Percentiles rank a stretch among this genome's conserved stretches.
These are phyloP conservation scores for Aciculosporium take DNA, from an alignment of 2,329 filamentous ascomycete species.

Conservation along the genomic window DNA sequence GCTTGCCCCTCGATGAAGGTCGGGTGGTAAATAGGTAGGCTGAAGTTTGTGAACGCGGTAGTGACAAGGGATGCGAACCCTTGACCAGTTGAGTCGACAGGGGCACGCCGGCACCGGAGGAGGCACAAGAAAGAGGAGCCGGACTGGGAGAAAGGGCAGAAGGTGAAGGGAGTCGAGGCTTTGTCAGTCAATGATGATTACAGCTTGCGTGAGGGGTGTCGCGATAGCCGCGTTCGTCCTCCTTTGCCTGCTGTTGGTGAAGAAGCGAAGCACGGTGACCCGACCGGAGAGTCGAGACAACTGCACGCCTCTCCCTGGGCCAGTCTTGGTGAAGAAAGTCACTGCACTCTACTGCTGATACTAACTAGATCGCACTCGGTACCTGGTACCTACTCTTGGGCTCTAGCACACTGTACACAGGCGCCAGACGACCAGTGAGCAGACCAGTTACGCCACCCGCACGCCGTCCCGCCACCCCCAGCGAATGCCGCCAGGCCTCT, in stretches of 20 bases:
- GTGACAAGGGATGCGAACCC: conserved; percentile 1
- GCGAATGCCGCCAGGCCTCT: too few species aligned
- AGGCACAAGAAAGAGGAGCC: not conserved
- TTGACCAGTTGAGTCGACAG: not conserved
- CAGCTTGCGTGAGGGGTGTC: not conserved
- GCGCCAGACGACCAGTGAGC: too few species aligned
- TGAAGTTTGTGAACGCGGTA: not conserved
- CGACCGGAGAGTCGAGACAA: too few species aligned
- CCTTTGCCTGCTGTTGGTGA: not conserved
- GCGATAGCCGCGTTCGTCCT: not conserved
- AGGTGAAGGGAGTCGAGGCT: not conserved
- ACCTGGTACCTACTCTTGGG: too few species aligned
- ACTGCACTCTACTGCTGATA: too few species aligned
- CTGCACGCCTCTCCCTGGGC: too few species aligned
- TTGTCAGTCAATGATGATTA: not conserved
- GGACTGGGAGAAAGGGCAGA: not conserved
- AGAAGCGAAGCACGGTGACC: too few species aligned
- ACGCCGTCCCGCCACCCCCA: too few species aligned
- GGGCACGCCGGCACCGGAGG: not conserved
- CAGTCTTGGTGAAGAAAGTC: too few species aligned
- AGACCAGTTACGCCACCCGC: too few species aligned
- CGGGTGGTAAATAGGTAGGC: conserved; percentile 5
- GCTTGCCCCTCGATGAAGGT: conserved; percentile 4
- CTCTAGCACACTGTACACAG: too few species aligned
- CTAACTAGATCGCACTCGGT: too few species aligned